phyloP scores from a whole-genome alignment of 192 early-diverging fungal genomes.

The Coemansia reversa region DNA sequence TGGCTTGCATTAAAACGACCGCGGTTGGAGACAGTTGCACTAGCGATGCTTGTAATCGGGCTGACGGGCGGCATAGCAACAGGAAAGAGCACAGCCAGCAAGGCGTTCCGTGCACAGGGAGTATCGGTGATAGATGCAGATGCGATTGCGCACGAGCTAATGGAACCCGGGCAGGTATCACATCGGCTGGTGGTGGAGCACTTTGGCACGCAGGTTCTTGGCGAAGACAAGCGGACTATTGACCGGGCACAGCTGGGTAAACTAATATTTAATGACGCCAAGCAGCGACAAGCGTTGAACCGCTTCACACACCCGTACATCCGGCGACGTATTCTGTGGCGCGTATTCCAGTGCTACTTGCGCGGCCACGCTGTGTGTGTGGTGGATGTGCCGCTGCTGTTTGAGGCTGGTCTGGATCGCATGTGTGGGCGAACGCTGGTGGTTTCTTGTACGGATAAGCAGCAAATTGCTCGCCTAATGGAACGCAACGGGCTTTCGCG shows the following conservation, averaged over 20 bases:
- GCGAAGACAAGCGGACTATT: constrained; percentile 53
- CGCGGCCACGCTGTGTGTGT: constrained; percentile 68
- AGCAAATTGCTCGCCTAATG: constrained; percentile 76
- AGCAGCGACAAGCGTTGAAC: constrained; percentile 74
- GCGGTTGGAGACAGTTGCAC: not conserved
- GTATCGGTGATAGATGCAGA: constrained; percentile 92
- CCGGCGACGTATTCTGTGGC: constrained; percentile 73
- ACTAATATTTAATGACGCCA: constrained; percentile 76
- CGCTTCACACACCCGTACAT: constrained; percentile 85
- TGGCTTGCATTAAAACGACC: constrained; percentile 1
- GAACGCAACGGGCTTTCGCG: constrained; percentile 62
- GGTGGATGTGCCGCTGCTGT: constrained; percentile 91
- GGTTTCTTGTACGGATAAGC: constrained; percentile 66
- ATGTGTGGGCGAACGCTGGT: constrained; percentile 74
- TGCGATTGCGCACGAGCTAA: constrained; percentile 81
- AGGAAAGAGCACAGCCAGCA: constrained; percentile 86
- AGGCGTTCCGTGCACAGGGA: constrained; percentile 54
- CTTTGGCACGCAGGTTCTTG: constrained; percentile 73
- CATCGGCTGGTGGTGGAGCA: constrained; percentile 69
- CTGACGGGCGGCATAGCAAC: constrained; percentile 95
- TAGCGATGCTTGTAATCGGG: constrained; percentile 82
- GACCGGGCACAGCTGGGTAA: constrained; percentile 76
- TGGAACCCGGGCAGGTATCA: constrained; percentile 71
- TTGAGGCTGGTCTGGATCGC: constrained; percentile 77
- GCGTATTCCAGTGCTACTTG: constrained; percentile 68